Percentiles rank a stretch among this genome's conserved stretches.
Conservation (phyloP, 2,329 filamentous ascomycete genomes). For the Graphium sp. region DNA sequence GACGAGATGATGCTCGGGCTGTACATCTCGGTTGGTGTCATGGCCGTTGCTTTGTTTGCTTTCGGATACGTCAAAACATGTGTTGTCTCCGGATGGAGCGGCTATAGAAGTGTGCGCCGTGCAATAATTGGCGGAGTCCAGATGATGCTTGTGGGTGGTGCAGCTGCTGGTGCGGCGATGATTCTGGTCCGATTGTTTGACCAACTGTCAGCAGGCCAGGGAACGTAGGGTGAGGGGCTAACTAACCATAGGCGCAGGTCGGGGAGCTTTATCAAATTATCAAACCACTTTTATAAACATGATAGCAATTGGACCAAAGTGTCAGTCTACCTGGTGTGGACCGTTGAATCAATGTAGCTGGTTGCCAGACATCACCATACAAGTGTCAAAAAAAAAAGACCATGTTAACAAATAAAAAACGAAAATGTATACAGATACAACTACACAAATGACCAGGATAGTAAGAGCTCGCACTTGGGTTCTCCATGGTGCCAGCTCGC, state of each 20-base stretch:
- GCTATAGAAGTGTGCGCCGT: constrained; percentile 6
- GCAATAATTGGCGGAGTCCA: constrained; percentile 15
- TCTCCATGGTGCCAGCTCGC: too few relatives aligned
- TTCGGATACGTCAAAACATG: constrained; percentile 53
- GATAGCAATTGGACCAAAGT: too few relatives aligned
- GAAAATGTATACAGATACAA: not conserved
- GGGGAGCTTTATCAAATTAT: too few relatives aligned
- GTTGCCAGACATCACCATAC: too few relatives aligned
- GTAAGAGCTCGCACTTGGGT: too few relatives aligned
- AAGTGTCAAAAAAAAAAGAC: constrained; percentile 1
- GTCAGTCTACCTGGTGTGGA: too few relatives aligned
- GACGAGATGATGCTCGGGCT: constrained; percentile 27
- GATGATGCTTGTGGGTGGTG: constrained; percentile 21
- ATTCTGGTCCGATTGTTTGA: constrained; percentile 14
- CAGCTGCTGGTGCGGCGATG: constrained; percentile 19
- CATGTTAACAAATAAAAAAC: not conserved
- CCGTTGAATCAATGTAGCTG: too few relatives aligned
- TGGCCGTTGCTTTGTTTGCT: constrained; percentile 38
- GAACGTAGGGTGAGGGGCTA: too few relatives aligned
- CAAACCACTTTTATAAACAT: too few relatives aligned
- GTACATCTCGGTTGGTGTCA: constrained; percentile 41
- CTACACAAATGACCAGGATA: too few relatives aligned
- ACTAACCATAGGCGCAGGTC: too few relatives aligned
- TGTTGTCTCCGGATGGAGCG: constrained; percentile 13
- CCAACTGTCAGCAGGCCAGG: too few relatives aligned